Evolutionary conservation across 2,329 filamentous ascomycete species (phyloP), one percentile per base, ranked within the genome.

Genomic region (Tolypocladium paradoxum): DNA sequence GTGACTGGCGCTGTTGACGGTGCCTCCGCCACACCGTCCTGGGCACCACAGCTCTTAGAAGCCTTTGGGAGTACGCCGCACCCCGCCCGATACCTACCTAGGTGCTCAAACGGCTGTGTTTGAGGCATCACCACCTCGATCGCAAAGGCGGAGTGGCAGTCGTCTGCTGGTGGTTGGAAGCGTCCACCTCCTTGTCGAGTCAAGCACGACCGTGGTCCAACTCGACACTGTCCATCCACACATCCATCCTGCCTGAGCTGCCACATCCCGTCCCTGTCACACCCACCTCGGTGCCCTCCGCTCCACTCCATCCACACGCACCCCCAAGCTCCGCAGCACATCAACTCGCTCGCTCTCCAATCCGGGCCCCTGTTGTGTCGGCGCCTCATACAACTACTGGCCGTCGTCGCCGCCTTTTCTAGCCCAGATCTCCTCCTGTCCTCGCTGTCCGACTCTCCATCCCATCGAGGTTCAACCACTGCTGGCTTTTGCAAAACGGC

Each of bases 301-400:
- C 43, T 29, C 40, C 40, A 45, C 40, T 18, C 40, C 20, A 2
- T 35, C 27, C 48, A 38, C 35, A 37, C 48, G n/a, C 48, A 31
- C 36, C 48, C 31, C 47, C 34, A 20, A 6, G 24, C 48, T 7
- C 29, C 18, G 48, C 48, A 31, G 48, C 36, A 40, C 24, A 20
- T 50, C 48, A 14, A 29, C 48, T 50, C 33, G 33, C 20, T 22
- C 22, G 35, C 35, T 50, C 24, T 22, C 49, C 49, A 51, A 24
- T 46, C 49, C 20, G 2, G 29, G 29, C 38, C 49, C 49, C 38
- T 31, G 34, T 24, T 45, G 8, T 53, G n/a, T 43, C 20, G 45
- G 38, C 46, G 51, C 51, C 51, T 49, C 46, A 24, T 31, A 27
- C 51, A 29, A 43, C 22, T 33, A 49, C 46, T 48, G 45, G 46